Conservation (phyloP, 371 early-diverging fungal genomes). For the Mortierella sp. region DNA sequence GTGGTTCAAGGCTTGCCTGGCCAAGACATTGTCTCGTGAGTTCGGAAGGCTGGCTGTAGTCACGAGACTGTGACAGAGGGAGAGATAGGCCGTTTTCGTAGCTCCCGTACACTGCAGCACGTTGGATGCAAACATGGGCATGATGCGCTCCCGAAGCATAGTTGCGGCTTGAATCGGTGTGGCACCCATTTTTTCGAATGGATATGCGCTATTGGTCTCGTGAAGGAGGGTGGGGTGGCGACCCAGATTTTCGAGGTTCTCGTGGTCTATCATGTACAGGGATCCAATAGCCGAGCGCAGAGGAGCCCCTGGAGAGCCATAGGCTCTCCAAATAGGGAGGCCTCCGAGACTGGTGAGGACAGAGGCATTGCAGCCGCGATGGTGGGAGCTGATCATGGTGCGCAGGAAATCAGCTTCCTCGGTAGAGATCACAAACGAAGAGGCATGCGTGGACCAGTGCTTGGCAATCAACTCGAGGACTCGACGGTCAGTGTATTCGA, state of each 20-base stretch:
- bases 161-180: neutral
- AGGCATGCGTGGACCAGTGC: neutral
- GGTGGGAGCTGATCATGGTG: neutral
- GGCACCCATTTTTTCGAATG: neutral
- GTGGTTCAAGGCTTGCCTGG: neutral
- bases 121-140: neutral
- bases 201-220: fast-evolving
- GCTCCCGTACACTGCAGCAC: neutral
- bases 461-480: neutral
- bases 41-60: neutral
- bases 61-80: neutral
- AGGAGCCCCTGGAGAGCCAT: neutral
- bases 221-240: neutral
- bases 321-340: neutral
- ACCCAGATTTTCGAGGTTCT: neutral
- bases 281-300: neutral
- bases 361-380: neutral
- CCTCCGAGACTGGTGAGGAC: neutral
- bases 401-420: neutral
- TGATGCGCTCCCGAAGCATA: neutral
- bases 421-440: neutral
- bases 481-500: neutral
- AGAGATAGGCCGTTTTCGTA: neutral
- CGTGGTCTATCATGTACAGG: neutral
- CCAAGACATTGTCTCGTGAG: neutral